These are phyloP conservation scores for Diplodia intermedia DNA, from an alignment of 2,329 filamentous ascomycete species.

Conservation along the genomic window DNA sequence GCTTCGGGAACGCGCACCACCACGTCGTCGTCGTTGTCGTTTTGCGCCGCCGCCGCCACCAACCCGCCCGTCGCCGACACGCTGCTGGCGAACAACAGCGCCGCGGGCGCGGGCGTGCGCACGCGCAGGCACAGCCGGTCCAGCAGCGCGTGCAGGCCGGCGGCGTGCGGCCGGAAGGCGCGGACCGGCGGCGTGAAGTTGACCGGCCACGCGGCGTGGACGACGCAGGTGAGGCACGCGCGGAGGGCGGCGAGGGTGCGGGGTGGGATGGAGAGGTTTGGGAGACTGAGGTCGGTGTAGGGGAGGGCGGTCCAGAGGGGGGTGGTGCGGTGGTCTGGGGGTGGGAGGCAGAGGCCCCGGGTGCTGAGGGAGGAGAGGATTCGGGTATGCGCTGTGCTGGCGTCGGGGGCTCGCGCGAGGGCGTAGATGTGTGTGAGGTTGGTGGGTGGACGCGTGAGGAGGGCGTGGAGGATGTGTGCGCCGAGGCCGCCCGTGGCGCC, in stretches of 20 bases:
- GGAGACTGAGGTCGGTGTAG: conserved; percentile 47
- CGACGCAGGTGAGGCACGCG: conserved; percentile 50
- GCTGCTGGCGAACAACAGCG: conserved; percentile 56
- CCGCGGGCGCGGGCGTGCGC: conserved; percentile 44
- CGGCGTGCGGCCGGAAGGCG: conserved; percentile 59
- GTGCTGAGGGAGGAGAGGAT: conserved; percentile 46
- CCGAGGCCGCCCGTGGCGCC: conserved; percentile 72
- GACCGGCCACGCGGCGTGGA: conserved; percentile 63
- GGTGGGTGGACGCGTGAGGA: conserved; percentile 41
- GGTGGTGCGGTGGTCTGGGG: too few relatives aligned
- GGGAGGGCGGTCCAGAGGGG: conserved; percentile 42
- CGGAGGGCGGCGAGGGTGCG: conserved; percentile 36
- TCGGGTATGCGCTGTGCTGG: conserved; percentile 45
- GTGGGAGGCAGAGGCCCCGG: conserved; percentile 43
- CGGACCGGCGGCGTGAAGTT: conserved; percentile 63
- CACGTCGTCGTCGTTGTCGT: neutral
- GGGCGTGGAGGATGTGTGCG: conserved; percentile 59
- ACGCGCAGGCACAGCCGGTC: conserved; percentile 46
- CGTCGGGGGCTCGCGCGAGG: conserved; percentile 57
- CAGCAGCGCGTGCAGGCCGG: conserved; percentile 54
- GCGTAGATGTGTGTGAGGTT: conserved; percentile 54
- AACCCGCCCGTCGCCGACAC: neutral
- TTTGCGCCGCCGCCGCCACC: neutral
- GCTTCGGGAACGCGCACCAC: conserved; percentile 46
- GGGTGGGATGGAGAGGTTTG: conserved; percentile 50